These are phyloP conservation scores for Pythium dissotocum DNA, from an alignment of 352 stramenopile species.

Conservation along the genomic window DNA sequence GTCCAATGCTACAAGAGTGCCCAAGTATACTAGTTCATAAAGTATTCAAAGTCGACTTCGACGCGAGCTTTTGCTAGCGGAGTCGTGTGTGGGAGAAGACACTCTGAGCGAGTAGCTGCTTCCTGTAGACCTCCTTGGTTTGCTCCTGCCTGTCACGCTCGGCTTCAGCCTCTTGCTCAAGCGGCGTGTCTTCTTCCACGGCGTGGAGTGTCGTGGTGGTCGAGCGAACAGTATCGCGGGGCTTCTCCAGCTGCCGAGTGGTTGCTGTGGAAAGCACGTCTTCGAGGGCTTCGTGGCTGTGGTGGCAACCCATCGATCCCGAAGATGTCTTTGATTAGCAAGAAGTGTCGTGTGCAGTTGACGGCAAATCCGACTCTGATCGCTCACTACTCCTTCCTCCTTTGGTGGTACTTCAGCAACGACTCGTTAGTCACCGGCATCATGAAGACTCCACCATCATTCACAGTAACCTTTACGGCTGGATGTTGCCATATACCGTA, in stretches of 20 bases:
- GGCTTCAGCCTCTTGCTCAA: constrained; percentile 2
- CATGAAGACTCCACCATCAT: too few species aligned
- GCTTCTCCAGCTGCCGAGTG: not conserved
- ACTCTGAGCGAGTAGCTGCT: not conserved
- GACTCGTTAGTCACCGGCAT: too few species aligned
- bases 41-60: not conserved
- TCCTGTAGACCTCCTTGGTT: constrained; percentile 10
- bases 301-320: not conserved
- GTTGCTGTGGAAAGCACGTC: not conserved
- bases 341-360: too few species aligned
- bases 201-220: constrained; percentile 1
- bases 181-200: not conserved
- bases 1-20: too few species aligned
- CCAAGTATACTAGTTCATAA: not conserved
- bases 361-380: too few species aligned
- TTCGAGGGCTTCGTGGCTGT: not conserved
- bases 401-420: too few species aligned
- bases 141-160: constrained; percentile 1
- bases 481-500: too few species aligned
- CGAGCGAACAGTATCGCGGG: not conserved
- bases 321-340: too few species aligned
- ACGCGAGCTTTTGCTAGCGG: not conserved
- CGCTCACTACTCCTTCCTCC: too few species aligned
- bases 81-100: not conserved
- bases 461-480: too few species aligned